Base-by-base conservation (phyloP, 345 rosid genomes). In the Euphorbia tirucalli region DNA sequence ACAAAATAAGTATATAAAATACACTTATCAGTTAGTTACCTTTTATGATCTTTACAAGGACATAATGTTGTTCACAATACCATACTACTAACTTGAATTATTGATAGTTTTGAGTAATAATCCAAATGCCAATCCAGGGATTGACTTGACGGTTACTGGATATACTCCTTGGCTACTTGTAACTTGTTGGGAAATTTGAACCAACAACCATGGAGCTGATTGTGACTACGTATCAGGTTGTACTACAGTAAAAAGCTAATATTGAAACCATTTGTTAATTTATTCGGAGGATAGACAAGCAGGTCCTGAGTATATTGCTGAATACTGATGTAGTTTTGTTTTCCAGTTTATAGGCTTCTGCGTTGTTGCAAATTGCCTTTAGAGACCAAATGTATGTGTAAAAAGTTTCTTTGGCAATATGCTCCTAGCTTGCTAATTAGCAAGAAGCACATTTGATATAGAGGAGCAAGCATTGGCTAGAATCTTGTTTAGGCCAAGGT, bases 111-210 rank as follows among this genome's bases (percentile, higher is more conserved):
- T 78, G 13, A 64, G 54, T 30, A 74, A 74, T 19, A 78, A 74
- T 21, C 64, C 72, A 28, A 74, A 78, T 65, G 78, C 75, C 48
- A 70, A 74, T 78, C 75, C 82, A 8, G 82, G 82, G 43, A 78
- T 78, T 70, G 82, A 78, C 69, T 60, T 74, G 61, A 69, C 82
- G 4, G 82, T 78, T 54, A 78, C 77, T 90, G 93, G 93, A 84
- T 88, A 50, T 90, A 78, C 70, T 88, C 96, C 1, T 71, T 90
- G 54, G 93, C 91, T 54, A 81, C 84, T 75, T 90, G 96, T 71
- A 84, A 82, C 70, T 80, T 90, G 74, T 70, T 8, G 93, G 89
- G 10, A 87, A 81, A 65, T 89, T 89, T 77, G 88, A 85, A 55
- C 84, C 69, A 21, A 89, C 87, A 75, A 65, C 84, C 24, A 80